These are phyloP conservation scores for Diaporthe sp. DNA, from an alignment of 2,329 filamentous ascomycete species.

Conservation along the genomic window DNA sequence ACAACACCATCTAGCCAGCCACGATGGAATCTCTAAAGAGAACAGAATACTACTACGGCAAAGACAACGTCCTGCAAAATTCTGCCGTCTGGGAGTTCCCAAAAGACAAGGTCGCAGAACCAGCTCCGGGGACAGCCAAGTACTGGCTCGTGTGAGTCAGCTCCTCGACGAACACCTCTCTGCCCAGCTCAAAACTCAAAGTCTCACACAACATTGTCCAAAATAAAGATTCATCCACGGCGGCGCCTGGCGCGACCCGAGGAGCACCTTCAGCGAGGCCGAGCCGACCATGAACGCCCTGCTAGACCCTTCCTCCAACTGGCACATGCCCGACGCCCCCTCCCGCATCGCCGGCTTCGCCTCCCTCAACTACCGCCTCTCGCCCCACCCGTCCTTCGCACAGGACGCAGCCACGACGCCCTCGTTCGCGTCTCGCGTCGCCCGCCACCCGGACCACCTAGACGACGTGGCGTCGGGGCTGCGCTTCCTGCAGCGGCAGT, in stretches of 20 bases:
- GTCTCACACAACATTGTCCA: not conserved
- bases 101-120: not conserved
- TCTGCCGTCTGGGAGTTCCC: conserved; percentile 35
- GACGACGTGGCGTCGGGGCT: conserved; percentile 65
- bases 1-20: not conserved
- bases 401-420: conserved; percentile 53
- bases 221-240: conserved; percentile 64
- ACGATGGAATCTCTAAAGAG: conserved; percentile 30
- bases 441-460: conserved; percentile 70
- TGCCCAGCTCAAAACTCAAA: not conserved
- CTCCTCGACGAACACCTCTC: not conserved
- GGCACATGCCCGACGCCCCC: conserved; percentile 33
- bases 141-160: conserved; percentile 35
- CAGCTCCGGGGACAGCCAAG: conserved; percentile 6
- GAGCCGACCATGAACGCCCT: conserved; percentile 55
- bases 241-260: conserved; percentile 72
- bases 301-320: conserved; percentile 39
- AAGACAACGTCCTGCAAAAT: conserved; percentile 34
- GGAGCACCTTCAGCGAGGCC: conserved; percentile 57
- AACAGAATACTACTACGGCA: conserved; percentile 32
- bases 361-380: conserved; percentile 73
- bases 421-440: conserved; percentile 50
- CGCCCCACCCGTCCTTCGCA: conserved; percentile 59
- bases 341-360: conserved; percentile 68
- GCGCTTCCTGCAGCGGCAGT: conserved; percentile 53